Conservation (phyloP, 2,329 filamentous ascomycete species). For the Aspergillus sp. region DNA sequence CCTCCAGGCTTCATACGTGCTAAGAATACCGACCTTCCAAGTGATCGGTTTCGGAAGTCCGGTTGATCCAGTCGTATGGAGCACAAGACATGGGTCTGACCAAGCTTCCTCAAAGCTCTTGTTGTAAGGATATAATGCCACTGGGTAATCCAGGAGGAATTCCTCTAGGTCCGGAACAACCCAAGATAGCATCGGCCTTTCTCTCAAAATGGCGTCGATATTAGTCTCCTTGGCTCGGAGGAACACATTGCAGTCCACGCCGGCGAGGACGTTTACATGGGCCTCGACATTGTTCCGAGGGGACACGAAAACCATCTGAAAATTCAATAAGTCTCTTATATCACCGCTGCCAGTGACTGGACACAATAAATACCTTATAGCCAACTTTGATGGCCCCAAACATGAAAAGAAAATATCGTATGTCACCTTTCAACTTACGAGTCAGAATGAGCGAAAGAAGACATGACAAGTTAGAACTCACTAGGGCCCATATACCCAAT, state of each 20-base stretch:
- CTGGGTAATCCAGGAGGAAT: neutral
- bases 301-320: neutral
- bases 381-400: neutral
- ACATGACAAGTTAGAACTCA: neutral
- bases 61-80: neutral
- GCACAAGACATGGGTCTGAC: neutral
- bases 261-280: neutral
- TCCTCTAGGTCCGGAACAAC: neutral
- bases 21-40: neutral
- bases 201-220: neutral
- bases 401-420: neutral
- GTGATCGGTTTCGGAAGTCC: neutral
- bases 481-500: conserved; percentile 1
- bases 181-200: neutral
- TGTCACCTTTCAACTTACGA: neutral
- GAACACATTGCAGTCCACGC: neutral
- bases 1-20: neutral
- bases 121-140: neutral
- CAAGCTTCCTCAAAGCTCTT: neutral
- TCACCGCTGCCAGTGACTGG: neutral
- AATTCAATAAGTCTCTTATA: neutral
- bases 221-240: neutral
- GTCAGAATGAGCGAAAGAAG: neutral
- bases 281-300: neutral
- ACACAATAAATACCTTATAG: neutral